These are phyloP conservation scores for Cucurbita moschata DNA, from an alignment of 306 rosid species.

Conservation along the genomic window DNA sequence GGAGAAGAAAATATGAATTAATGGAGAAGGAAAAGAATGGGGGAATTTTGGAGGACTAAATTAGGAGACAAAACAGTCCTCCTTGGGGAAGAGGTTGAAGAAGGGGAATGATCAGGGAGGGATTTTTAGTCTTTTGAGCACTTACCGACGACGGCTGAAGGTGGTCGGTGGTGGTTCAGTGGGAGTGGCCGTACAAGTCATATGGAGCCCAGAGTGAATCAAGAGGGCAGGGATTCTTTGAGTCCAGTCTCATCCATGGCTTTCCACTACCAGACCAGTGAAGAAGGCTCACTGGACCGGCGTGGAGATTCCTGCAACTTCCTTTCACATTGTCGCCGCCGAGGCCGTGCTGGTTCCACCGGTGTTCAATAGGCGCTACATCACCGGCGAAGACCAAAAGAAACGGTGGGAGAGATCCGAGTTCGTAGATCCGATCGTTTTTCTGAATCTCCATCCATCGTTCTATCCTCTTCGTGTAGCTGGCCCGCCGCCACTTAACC, in stretches of 20 bases:
- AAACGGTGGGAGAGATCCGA: conserved; percentile 66
- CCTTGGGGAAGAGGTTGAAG: background rate
- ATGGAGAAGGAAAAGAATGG: conserved; percentile 3
- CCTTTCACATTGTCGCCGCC: conserved; percentile 68
- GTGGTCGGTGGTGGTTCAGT: conserved; percentile 12
- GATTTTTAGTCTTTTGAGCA: background rate
- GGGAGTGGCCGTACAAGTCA: conserved; percentile 45
- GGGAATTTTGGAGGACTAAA: conserved; percentile 10
- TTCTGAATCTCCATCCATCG: conserved; percentile 74
- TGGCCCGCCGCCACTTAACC: conserved; percentile 35
- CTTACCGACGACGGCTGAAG: conserved; percentile 16
- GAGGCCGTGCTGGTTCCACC: conserved; percentile 78
- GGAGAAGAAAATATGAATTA: conserved; percentile 1
- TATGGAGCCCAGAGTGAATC: conserved; percentile 49
- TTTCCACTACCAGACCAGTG: conserved; percentile 85
- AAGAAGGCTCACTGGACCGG: conserved; percentile 62
- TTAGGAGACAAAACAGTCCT: conserved; percentile 21
- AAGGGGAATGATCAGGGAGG: background rate
- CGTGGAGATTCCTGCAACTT: conserved; percentile 52
- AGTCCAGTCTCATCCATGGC: conserved; percentile 55
- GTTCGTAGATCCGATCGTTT: conserved; percentile 51
- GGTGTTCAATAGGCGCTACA: conserved; percentile 67
- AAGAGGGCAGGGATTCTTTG: conserved; percentile 49
- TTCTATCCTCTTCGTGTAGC: conserved; percentile 40
- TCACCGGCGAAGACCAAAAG: conserved; percentile 57